These are phyloP conservation scores for Schizophyllum amplum DNA, from an alignment of 1,284 basidiomycete species.

Conservation along the genomic window DNA sequence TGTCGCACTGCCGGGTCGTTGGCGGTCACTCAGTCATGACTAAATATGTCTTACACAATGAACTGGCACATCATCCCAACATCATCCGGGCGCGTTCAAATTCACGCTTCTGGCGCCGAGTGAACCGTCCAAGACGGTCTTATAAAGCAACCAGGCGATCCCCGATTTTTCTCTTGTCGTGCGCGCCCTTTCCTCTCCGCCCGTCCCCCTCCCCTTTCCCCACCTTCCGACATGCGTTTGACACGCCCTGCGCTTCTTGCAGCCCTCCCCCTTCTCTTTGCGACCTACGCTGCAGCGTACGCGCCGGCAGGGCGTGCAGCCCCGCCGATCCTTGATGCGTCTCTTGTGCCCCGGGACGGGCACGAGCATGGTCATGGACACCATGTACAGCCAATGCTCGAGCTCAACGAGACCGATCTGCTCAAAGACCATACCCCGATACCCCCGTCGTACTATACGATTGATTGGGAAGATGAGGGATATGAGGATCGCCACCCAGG, in stretches of 20 bases:
- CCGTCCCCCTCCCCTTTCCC: neutral
- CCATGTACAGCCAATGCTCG: conserved; percentile 40
- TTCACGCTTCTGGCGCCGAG: neutral
- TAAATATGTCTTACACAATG: too few relatives aligned
- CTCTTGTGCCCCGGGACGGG: neutral
- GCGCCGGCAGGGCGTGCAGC: conserved; percentile 5
- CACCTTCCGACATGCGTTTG: neutral
- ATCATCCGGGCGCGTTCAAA: neutral
- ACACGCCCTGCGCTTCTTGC: conserved; percentile 7
- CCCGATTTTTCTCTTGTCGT: neutral
- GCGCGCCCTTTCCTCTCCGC: neutral
- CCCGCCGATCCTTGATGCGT: neutral
- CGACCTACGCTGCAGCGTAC: conserved; percentile 18
- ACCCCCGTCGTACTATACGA: conserved; percentile 71
- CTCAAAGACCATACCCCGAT: conserved; percentile 55
- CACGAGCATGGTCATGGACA: conserved; percentile 37
- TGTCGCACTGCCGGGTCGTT: neutral
- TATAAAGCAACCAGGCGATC: neutral
- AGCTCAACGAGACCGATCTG: conserved; percentile 70
- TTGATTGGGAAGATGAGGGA: conserved; percentile 51
- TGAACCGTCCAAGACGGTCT: neutral
- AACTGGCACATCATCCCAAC: neutral
- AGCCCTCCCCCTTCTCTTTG: conserved; percentile 23
- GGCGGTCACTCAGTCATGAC: neutral
- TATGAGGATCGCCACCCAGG: conserved; percentile 38